These are phyloP conservation scores for Chrysosporium keratinophilum DNA, from an alignment of 2,329 filamentous ascomycete genomes.

Conservation along the genomic window DNA sequence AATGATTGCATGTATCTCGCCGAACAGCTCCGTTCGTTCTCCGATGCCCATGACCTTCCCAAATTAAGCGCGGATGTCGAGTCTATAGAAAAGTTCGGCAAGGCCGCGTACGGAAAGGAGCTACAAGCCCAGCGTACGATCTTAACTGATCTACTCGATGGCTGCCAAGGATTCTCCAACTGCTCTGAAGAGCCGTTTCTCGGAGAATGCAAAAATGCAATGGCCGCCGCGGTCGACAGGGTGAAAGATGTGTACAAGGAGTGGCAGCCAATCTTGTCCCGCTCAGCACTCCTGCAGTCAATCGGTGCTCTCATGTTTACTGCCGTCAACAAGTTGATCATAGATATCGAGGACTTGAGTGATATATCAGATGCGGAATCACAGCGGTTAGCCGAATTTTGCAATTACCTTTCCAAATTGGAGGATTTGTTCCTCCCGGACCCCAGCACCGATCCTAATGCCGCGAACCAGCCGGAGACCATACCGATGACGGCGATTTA, in stretches of 20 bases:
- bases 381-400: slow-evolving; percentile 48
- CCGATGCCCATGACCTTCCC: slow-evolving; percentile 38
- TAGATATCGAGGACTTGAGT: slow-evolving; percentile 52
- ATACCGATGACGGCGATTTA: slow-evolving; percentile 51
- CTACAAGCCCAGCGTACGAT: slow-evolving; percentile 57
- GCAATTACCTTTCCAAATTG: slow-evolving; percentile 45
- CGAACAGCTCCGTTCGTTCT: slow-evolving; percentile 42
- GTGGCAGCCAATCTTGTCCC: slow-evolving; percentile 50
- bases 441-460: slow-evolving; percentile 22
- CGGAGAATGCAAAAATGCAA: slow-evolving; percentile 49
- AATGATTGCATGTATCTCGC: slow-evolving; percentile 53
- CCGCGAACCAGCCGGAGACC: slow-evolving; percentile 19
- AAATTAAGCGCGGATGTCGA: slow-evolving; percentile 46
- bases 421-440: slow-evolving; percentile 48
- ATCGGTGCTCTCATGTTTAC: slow-evolving; percentile 50
- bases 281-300: slow-evolving; percentile 51
- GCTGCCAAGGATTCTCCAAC: slow-evolving; percentile 51
- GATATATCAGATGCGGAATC: slow-evolving; percentile 56
- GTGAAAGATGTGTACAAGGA: slow-evolving; percentile 47
- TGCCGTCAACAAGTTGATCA: slow-evolving; percentile 49
- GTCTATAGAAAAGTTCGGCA: slow-evolving; percentile 49
- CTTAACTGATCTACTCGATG: slow-evolving; percentile 51
- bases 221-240: slow-evolving; percentile 48
- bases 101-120: slow-evolving; percentile 51
- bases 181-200: slow-evolving; percentile 52